Conservation (phyloP, 2,329 filamentous ascomycete species). For the Ascocoryne sarcoides region DNA sequence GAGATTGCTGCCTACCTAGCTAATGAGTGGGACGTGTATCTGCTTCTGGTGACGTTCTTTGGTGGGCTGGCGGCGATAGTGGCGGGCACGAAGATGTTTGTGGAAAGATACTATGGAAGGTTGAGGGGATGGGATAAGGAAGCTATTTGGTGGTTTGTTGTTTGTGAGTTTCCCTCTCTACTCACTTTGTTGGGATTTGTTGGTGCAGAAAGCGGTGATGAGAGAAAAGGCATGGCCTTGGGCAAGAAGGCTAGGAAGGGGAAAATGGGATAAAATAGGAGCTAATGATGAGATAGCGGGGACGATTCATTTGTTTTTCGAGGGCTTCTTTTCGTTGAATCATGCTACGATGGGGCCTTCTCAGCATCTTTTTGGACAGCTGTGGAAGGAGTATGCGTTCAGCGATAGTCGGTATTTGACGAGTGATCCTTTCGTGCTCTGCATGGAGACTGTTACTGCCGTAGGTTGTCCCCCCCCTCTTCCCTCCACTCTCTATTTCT, state of each 20-base stretch:
- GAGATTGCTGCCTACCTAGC: conserved; percentile 19
- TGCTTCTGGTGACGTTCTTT: conserved; percentile 18
- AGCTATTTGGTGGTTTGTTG: conserved; percentile 24
- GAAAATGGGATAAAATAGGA: conserved; percentile 32
- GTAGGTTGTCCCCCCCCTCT: conserved; percentile 12
- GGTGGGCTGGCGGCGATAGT: conserved; percentile 15
- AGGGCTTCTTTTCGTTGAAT: conserved; percentile 41
- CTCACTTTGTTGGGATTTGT: too few relatives aligned
- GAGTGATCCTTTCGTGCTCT: conserved; percentile 42
- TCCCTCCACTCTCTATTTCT: too few relatives aligned
- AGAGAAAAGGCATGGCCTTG: too few relatives aligned
- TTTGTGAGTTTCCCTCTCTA: conserved; percentile 18
- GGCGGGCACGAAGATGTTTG: conserved; percentile 9
- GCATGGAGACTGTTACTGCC: conserved; percentile 47
- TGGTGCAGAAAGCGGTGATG: too few relatives aligned
- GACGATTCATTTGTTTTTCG: conserved; percentile 26
- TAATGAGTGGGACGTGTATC: conserved; percentile 15
- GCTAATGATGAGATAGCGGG: conserved; percentile 29
- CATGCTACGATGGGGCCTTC: conserved; percentile 33
- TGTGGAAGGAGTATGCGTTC: conserved; percentile 51
- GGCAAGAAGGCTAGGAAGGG: too few relatives aligned
- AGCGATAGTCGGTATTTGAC: conserved; percentile 48
- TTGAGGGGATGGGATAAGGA: conserved; percentile 16
- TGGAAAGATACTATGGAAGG: conserved; percentile 14
- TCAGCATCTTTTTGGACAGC: conserved; percentile 40